These are phyloP conservation scores for Scytalidium lignicola DNA, from an alignment of 2,329 filamentous ascomycete species.

Conservation along the genomic window DNA sequence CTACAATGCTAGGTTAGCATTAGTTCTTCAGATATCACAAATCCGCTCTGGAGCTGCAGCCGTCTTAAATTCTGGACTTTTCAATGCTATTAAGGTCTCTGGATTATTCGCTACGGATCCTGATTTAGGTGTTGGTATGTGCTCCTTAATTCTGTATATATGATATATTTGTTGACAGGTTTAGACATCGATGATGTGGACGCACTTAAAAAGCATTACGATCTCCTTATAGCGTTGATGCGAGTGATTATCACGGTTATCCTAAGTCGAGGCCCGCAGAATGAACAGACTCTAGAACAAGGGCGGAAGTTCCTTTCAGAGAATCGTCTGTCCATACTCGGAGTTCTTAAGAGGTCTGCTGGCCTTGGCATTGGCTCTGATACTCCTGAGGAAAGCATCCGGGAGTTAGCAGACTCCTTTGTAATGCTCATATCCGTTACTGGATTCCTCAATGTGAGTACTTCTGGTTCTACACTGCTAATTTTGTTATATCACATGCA, in stretches of 20 bases:
- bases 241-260: constrained; percentile 79
- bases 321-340: constrained; percentile 77
- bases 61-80: constrained; percentile 84
- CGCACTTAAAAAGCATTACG: constrained; percentile 47
- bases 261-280: constrained; percentile 75
- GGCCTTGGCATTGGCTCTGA: constrained; percentile 57
- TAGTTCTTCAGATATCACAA: constrained; percentile 80
- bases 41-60: constrained; percentile 78
- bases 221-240: constrained; percentile 72
- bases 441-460: constrained; percentile 76
- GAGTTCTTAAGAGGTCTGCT: constrained; percentile 84
- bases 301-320: constrained; percentile 76
- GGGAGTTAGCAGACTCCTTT: constrained; percentile 78
- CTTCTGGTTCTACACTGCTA: not conserved
- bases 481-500: not conserved
- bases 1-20: constrained; percentile 67
- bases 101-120: constrained; percentile 87
- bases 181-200: constrained; percentile 24
- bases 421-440: constrained; percentile 78
- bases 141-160: not conserved
- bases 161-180: constrained; percentile 7
- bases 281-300: constrained; percentile 65
- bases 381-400: constrained; percentile 54
- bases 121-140: constrained; percentile 72
- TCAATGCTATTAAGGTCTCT: constrained; percentile 74